Evolutionary conservation across 768 basidiomycete genomes (phyloP), one percentile per base, ranked within the genome.

Genomic region (Mycena belliarum): DNA sequence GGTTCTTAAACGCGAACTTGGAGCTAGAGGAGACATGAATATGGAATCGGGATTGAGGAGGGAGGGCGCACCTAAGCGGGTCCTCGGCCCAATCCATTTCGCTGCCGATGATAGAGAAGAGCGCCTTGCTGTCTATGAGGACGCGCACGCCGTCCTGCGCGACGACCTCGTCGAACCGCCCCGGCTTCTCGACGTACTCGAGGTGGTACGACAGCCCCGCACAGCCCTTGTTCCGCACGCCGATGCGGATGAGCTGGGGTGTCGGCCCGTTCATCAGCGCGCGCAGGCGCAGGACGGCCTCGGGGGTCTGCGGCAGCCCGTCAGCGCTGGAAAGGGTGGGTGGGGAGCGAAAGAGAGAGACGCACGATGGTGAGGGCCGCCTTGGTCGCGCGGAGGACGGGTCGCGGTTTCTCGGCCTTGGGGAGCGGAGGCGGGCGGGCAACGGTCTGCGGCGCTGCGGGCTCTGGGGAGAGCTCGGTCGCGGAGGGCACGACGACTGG

Each of bases 31-130:
- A 21, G 6, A 40, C 6, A 20, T 5, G 20, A n/a, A 20, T 21
- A 47, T 16, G 45, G 29, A 32, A 12, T 6, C 7, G 29, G 6
- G 12, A 32, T 32, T 32, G 29, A 12, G 7, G 29, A 6, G 12
- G 29, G 29, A 6, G 12, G 29, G 28, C 87, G 52, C 58, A 91
- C 89, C 93, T 95, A 41, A 99, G 75, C 29, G 85, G 73, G 70
- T 96, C 94, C 76, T 98, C 97, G 58, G 86, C 82, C 97, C 97
- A 99, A 69, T 96, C 94, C 97, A 99, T 99, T 80, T 92, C 91
- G 72, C 93, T 96, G 48, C 97, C 97, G 59, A 99, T 97, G 65
- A 99, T 97, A 57, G 91, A 94, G 71, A 99, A 98, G 62, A 99
- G 75, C 24, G 97, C 97, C 73, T 95, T 98, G 69, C 88, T 89